phyloP scores from a whole-genome alignment of 2,329 filamentous ascomycete species.

The Neoscytalidium dimidiatum region DNA sequence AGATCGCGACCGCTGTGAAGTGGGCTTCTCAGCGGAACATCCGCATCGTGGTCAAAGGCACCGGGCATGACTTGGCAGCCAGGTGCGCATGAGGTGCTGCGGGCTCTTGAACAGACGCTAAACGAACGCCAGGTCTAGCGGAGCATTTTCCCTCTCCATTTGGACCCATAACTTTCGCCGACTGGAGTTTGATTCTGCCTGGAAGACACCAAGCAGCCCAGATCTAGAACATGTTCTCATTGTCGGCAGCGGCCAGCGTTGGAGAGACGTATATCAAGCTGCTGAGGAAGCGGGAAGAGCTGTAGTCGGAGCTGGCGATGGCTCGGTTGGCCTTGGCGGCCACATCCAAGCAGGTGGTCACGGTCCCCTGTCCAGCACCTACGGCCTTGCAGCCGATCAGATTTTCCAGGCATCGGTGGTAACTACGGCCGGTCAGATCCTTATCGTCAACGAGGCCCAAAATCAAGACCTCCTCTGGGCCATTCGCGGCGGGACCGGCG shows the following conservation, averaged over 20 bases:
- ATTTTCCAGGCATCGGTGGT: constrained; percentile 38
- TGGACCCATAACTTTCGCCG: constrained; percentile 40
- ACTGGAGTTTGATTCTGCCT: constrained; percentile 34
- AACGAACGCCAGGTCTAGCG: constrained; percentile 28
- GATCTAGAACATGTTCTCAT: constrained; percentile 31
- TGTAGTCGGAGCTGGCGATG: constrained; percentile 32
- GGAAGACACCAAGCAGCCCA: constrained; percentile 31
- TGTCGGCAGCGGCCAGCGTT: constrained; percentile 30
- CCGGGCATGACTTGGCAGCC: constrained; percentile 31
- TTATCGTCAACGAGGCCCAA: constrained; percentile 35
- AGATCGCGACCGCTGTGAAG: constrained; percentile 25
- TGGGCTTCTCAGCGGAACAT: constrained; percentile 35
- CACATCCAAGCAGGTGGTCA: constrained; percentile 36
- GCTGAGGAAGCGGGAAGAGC: constrained; percentile 7
- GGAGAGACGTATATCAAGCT: constrained; percentile 24
- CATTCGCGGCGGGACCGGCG: constrained; percentile 27
- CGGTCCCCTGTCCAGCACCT: constrained; percentile 15
- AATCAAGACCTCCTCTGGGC: constrained; percentile 39
- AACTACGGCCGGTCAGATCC: constrained; percentile 35
- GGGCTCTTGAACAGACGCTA: not conserved
- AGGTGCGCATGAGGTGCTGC: not conserved
- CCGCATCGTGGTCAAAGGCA: constrained; percentile 37
- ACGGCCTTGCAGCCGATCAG: constrained; percentile 38
- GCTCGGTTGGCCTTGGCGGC: constrained; percentile 36
- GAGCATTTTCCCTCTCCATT: constrained; percentile 34